Evolutionary conservation across 2,329 filamentous ascomycete genomes (phyloP).

Genomic region (Exophiala dermatitidis): DNA sequence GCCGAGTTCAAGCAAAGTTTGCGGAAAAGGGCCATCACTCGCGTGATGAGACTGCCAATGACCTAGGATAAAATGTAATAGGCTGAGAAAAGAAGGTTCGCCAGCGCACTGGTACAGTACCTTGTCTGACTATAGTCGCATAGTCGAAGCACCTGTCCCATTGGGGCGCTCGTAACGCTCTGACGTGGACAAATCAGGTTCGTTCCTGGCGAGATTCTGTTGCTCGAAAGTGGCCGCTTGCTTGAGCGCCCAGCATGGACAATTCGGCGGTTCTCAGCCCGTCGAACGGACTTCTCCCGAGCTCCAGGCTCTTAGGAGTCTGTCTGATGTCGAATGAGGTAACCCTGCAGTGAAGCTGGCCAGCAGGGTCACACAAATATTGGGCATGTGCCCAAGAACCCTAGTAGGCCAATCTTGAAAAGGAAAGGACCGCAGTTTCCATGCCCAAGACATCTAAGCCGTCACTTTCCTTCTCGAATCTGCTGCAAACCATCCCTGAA

Average conservation of each 20-base stretch:
- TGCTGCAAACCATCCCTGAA: not conserved
- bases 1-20: too few relatives aligned
- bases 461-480: not conserved
- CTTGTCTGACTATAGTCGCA: not conserved
- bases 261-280: not conserved
- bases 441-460: not conserved
- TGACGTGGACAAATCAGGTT: not conserved
- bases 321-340: not conserved
- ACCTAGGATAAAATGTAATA: too few relatives aligned
- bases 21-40: too few relatives aligned
- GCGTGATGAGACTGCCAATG: too few relatives aligned
- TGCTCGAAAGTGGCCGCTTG: not conserved
- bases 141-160: not conserved
- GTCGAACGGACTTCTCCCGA: not conserved
- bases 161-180: not conserved
- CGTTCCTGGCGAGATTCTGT: not conserved
- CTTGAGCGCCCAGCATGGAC: not conserved
- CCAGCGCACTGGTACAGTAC: not conserved
- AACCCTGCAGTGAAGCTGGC: too few relatives aligned
- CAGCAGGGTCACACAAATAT: not conserved
- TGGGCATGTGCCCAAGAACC: not conserved
- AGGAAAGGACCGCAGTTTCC: not conserved
- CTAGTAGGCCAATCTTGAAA: not conserved
- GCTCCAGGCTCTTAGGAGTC: too few relatives aligned
- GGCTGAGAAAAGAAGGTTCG: not conserved